phyloP scores from a whole-genome alignment of 148 eudicot genomes.

The Cornus suecica region DNA sequence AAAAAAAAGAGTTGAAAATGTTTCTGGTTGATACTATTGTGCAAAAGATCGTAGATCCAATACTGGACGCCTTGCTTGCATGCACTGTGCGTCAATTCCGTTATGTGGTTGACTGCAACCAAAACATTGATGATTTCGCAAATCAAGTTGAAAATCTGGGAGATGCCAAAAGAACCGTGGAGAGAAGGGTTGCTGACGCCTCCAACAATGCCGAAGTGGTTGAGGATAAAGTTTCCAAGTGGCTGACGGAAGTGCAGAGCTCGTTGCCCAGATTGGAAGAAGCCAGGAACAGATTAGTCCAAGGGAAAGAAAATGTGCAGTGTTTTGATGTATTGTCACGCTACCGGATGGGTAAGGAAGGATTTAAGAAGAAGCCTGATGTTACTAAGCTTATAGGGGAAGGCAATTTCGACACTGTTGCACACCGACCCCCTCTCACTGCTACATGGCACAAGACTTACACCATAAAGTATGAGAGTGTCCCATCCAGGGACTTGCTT shows the following conservation, averaged over 20 bases:
- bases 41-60: too few species aligned
- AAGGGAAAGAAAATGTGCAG: not conserved
- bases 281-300: not conserved
- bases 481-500: not conserved
- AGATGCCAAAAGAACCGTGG: not conserved
- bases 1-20: too few species aligned
- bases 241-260: not conserved
- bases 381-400: not conserved
- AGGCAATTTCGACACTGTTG: not conserved
- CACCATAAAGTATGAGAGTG: not conserved
- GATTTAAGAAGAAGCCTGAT: not conserved
- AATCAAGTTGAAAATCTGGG: not conserved
- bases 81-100: not conserved
- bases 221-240: not conserved
- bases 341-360: not conserved
- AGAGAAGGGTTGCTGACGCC: not conserved
- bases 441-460: not conserved
- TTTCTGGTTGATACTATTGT: too few species aligned
- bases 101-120: not conserved
- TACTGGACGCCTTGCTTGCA: not conserved
- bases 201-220: not conserved
- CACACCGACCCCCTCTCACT: not conserved
- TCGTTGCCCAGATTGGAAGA: not conserved
- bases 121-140: not conserved
- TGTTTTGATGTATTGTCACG: not conserved